Conservation (phyloP, 2,329 filamentous ascomycete genomes). For the Blastomyces emzantsi region DNA sequence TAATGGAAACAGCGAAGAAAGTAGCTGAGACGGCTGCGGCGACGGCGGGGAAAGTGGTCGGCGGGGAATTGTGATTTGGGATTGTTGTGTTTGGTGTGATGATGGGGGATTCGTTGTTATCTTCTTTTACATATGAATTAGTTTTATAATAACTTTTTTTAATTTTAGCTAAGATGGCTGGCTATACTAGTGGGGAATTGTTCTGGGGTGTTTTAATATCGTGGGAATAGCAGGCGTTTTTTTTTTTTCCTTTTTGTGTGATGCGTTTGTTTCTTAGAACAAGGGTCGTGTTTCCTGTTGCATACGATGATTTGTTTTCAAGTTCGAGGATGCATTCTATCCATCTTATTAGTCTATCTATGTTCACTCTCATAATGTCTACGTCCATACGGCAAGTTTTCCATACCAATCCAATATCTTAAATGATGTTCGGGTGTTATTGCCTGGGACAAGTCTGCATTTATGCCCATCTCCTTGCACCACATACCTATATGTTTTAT, state of each 20-base stretch:
- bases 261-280: not conserved
- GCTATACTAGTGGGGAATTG: not conserved
- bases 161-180: not conserved
- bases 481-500: not conserved
- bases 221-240: not conserved
- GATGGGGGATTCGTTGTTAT: not conserved
- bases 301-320: not conserved
- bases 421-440: not conserved
- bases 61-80: conserved; percentile 26
- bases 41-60: conserved; percentile 12
- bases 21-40: conserved; percentile 31
- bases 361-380: not conserved
- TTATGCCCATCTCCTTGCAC: not conserved
- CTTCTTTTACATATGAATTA: not conserved
- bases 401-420: not conserved
- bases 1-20: conserved; percentile 41
- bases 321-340: not conserved
- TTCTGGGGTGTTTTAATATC: not conserved
- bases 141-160: not conserved
- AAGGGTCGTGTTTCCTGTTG: not conserved
- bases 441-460: not conserved
- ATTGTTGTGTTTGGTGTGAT: not conserved
- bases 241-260: not conserved
- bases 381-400: not conserved
- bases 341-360: not conserved